phyloP scores from a whole-genome alignment of 257 asterid genomes.

The Jaltomata sinuosa region DNA sequence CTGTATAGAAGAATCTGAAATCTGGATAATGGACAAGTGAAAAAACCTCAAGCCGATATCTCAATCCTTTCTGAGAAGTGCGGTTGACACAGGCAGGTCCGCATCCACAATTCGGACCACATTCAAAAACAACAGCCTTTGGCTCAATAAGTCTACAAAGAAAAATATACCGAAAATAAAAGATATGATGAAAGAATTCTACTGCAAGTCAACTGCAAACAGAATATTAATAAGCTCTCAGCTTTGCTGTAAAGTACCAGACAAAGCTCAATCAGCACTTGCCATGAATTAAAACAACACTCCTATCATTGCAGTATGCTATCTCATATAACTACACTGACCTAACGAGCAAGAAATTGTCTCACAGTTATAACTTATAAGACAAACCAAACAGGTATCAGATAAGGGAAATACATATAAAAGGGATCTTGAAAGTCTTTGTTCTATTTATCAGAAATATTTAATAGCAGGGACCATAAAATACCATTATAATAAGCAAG shows the following conservation, averaged over 20 bases:
- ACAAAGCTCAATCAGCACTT: not conserved
- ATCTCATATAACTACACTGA: not conserved
- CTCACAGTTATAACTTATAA: not conserved
- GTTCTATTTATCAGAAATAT: not conserved
- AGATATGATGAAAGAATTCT: not conserved
- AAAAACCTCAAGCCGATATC: constrained; percentile 59
- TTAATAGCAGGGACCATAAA: not conserved
- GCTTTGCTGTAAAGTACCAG: not conserved
- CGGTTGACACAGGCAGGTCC: constrained; percentile 65
- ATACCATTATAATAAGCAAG: not conserved
- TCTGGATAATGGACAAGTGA: not conserved
- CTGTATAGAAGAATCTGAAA: not conserved
- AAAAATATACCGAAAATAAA: not conserved
- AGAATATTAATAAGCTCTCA: not conserved
- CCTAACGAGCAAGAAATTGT: not conserved
- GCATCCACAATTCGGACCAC: constrained; percentile 73
- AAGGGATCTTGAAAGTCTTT: not conserved
- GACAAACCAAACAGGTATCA: not conserved
- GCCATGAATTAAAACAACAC: not conserved
- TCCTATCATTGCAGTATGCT: not conserved
- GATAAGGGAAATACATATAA: not conserved
- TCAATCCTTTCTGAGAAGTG: constrained; percentile 43
- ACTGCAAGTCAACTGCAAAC: not conserved
- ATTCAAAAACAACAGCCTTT: constrained; percentile 75
- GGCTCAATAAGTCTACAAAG: constrained; percentile 59